Conservation (phyloP, 1,284 basidiomycete species). For the Ustanciosporium gigantosporum region DNA sequence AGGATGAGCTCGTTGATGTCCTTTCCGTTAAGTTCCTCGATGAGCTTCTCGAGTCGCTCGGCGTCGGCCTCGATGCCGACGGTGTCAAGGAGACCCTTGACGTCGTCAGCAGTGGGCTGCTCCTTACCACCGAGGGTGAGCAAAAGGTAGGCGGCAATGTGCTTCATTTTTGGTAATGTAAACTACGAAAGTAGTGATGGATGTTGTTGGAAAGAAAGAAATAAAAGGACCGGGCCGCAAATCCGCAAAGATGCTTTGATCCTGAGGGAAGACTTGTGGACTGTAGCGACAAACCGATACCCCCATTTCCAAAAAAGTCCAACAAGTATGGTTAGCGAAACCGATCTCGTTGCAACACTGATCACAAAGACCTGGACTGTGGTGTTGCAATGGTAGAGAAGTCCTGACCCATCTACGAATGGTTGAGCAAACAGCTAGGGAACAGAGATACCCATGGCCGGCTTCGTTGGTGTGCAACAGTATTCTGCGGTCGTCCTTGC, state of each 20-base stretch:
- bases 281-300: too few species aligned
- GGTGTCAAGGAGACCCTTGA: constrained; percentile 83
- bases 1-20: constrained; percentile 82
- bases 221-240: constrained; percentile 51
- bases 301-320: too few species aligned
- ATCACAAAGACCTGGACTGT: too few species aligned
- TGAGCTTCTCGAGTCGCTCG: constrained; percentile 79
- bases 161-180: constrained; percentile 54
- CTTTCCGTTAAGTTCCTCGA: constrained; percentile 92
- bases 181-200: not conserved
- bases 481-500: too few species aligned
- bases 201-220: constrained; percentile 5
- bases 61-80: constrained; percentile 88
- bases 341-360: too few species aligned
- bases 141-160: constrained; percentile 75
- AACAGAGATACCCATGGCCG: too few species aligned
- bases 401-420: too few species aligned
- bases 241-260: constrained; percentile 60
- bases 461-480: too few species aligned
- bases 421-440: too few species aligned
- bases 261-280: constrained; percentile 78
- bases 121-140: constrained; percentile 91
- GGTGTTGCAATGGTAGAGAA: too few species aligned
- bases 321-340: too few species aligned
- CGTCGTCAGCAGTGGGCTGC: constrained; percentile 81